Conservation (phyloP, 2,329 filamentous ascomycete species). For the Dothideomycetidae sp. region DNA sequence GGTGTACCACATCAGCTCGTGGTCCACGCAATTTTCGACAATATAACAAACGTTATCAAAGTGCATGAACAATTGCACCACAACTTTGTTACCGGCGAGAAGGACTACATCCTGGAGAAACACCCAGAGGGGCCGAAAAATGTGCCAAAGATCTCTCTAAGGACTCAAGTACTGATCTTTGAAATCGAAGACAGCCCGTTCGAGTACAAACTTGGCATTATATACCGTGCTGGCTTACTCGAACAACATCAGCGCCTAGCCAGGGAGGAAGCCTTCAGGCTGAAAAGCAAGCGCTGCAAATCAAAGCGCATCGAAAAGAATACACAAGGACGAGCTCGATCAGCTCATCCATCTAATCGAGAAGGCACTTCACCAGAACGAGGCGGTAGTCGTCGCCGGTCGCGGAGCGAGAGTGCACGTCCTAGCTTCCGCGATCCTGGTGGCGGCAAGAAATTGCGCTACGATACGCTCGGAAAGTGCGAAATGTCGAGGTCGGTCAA, state of each 20-base stretch:
- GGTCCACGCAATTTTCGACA: constrained; percentile 84
- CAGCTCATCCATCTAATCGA: constrained; percentile 24
- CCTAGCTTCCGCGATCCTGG: constrained; percentile 7
- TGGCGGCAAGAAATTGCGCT: constrained; percentile 35
- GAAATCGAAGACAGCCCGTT: constrained; percentile 94
- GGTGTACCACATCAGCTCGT: constrained; percentile 85
- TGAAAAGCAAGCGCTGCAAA: constrained; percentile 78
- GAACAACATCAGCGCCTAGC: constrained; percentile 85
- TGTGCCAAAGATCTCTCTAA: constrained; percentile 72
- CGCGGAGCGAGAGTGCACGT: constrained; percentile 26
- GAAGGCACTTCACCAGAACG: constrained; percentile 13
- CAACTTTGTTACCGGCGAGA: constrained; percentile 72
- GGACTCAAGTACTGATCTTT: constrained; percentile 69
- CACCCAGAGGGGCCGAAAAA: constrained; percentile 71
- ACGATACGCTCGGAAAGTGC: constrained; percentile 66
- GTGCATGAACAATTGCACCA: constrained; percentile 83
- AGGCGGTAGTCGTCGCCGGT: constrained; percentile 11
- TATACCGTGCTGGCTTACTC: constrained; percentile 75
- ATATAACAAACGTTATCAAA: constrained; percentile 76
- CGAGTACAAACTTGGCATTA: constrained; percentile 91
- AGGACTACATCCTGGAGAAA: constrained; percentile 80
- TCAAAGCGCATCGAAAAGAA: constrained; percentile 39
- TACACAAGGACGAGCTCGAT: constrained; percentile 35
- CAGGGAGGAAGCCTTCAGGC: constrained; percentile 73
- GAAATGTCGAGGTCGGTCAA: constrained; percentile 58